Base-by-base conservation (phyloP, 306 rosid species). In the Pachyrhizus erosus region DNA sequence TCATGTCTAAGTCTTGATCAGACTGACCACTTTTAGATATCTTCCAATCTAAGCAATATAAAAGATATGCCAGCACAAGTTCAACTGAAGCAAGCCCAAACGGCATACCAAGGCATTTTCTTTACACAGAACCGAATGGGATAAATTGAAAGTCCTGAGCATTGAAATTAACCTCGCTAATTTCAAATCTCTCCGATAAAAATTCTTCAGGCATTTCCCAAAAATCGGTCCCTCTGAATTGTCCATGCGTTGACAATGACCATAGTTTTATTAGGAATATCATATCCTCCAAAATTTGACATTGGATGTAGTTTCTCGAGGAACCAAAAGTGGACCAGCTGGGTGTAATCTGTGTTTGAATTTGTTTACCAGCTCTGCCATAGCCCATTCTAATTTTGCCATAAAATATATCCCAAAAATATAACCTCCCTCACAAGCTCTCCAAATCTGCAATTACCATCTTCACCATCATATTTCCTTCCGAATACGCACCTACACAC, bases 201-300 rank as follows among this genome's bases (percentile, higher is more conserved):
- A 84, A 79, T 8, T 72, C 83, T 40, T 78, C 72, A 8, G 83
- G 80, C 42, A 0, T 73, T 12, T 79, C 57, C 83, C 84, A 84
- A 3, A 72, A 64, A 21, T 52, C 26, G 87, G 66, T 84, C 87
- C 33, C 83, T 78, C 14, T 78, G 93, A 3, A 92, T 85, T 2
- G 87, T 81, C 86, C 88, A 90, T 7, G 55, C 82, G 9, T 89
- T 92, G 14, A 92, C 12, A 24, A 46, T 26, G 0, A 91, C 87
- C 3, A 3, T 46, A 9, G 92, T 85, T 78, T 77, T 74, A 0
- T 81, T 21, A 4, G 83, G 90, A 81, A 90, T 80, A 3, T 83
- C 75, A 46, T 86, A 89, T 1, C 89, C 90, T 3, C 20, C 78
- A 74, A 0, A 90, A 9, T 9, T 90, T 78, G 0, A 71, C 83